Evolutionary conservation across 2,329 filamentous ascomycete species (phyloP), one percentile per base, ranked within the genome.

Genomic region (Paracamarosporium sp.): DNA sequence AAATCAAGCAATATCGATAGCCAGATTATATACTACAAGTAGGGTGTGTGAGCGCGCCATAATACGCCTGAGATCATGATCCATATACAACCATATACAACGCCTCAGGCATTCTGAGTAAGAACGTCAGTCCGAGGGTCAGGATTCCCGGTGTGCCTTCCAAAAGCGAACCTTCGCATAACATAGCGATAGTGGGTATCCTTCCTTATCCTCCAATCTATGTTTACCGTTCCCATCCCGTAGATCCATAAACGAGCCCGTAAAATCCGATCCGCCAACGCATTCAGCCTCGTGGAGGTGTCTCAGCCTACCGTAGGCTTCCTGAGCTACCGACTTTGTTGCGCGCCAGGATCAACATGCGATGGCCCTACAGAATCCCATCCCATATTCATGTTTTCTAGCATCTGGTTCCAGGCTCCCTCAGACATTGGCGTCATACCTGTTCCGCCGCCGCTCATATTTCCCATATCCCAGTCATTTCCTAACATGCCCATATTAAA

Each of bases 321-420:
- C 8, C 3, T 17, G 35, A 38, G n/a, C 2, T 17, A 17, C n/a
- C 12, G 12, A n/a, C 22, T 22, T 22, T 43, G 25, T n/a, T 50
- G 47, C 6, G 20, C 9, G 28, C 27, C 28, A 5, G 50, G 24
- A 5, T 63, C 44, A 9, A 45, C 54, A 25, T 64, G 61, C 6
- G 61, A 54, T 25, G 65, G 66, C 6, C 66, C 64, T 6, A 62
- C 12, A 1, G 55, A 53, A 44, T 73, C 70, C 74, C 73, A 76
- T 7, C 70, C 70, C 63, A 75, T 63, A 12, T 70, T 70, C 13
- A 76, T 73, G 31, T 61, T 74, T 53, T 77, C 71, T 5, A 77
- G 59, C 72, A 76, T 73, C 30, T 70, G 64, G 44, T 75, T 72
- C 73, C 73, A 77, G 3, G 61, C 64, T 12, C 68, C 72, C 36